Percentiles rank a stretch among this genome's conserved stretches.
Evolutionary conservation across 2,329 filamentous ascomycete species (phyloP).

Genomic region (Cercospora janseana): DNA sequence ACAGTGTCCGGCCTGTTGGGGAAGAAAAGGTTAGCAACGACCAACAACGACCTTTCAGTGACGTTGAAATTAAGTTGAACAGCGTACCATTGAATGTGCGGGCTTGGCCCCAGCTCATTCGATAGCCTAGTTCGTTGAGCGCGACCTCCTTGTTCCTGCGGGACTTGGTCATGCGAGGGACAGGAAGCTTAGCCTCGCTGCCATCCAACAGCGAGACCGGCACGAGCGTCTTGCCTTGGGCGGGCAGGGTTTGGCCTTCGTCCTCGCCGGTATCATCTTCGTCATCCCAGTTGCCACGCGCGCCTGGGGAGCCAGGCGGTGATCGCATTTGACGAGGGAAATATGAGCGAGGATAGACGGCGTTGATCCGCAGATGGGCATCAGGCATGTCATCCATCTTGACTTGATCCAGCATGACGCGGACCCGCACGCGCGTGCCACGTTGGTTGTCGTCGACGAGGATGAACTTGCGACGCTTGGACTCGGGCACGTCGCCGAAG

Average conservation of each 20-base stretch:
- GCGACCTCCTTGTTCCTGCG: constrained; percentile 79
- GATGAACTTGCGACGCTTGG: constrained; percentile 94
- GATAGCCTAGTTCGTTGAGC: constrained; percentile 87
- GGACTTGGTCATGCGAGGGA: constrained; percentile 69
- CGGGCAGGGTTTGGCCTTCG: constrained; percentile 33
- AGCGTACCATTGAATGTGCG: constrained; percentile 72
- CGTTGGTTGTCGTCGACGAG: constrained; percentile 87
- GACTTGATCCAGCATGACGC: constrained; percentile 88
- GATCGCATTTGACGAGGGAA: constrained; percentile 92
- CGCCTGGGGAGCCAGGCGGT: constrained; percentile 71
- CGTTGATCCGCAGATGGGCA: constrained; percentile 85
- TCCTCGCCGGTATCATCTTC: constrained; percentile 58
- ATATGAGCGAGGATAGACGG: constrained; percentile 87
- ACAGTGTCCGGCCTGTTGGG: constrained; percentile 27
- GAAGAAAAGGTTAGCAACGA: background rate
- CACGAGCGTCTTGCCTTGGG: constrained; percentile 49
- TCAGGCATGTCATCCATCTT: constrained; percentile 96
- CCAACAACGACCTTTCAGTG: too few species aligned
- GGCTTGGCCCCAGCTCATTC: constrained; percentile 96
- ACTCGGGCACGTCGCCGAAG: constrained; percentile 84
- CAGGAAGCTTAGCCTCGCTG: constrained; percentile 68
- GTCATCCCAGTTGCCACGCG: constrained; percentile 71
- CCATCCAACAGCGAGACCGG: constrained; percentile 59
- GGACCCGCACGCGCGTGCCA: constrained; percentile 77
- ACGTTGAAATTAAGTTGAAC: constrained; percentile 14